A percentile compares a stretch with the other conserved stretches of the same genome.
phyloP scores from a whole-genome alignment of 1,284 basidiomycete genomes.

The Papiliotrema flavescens region DNA sequence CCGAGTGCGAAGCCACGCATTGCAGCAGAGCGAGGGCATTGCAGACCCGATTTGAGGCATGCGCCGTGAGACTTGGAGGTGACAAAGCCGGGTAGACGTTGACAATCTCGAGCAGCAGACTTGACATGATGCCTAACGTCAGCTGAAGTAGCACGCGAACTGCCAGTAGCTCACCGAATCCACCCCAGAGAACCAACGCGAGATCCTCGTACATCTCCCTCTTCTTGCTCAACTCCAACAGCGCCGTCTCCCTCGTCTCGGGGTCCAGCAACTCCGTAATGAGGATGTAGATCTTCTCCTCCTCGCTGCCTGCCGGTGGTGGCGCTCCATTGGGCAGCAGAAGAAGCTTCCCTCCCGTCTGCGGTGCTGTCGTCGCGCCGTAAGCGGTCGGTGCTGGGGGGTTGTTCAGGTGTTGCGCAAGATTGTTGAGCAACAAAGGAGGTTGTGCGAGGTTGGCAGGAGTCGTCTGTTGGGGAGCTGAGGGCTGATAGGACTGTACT shows the following conservation, averaged over 20 bases:
- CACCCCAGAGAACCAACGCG: slow-evolving; percentile 96
- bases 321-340: slow-evolving; percentile 44
- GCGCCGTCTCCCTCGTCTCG: slow-evolving; percentile 72
- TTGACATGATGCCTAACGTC: slow-evolving; percentile 91
- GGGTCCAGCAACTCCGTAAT: slow-evolving; percentile 54
- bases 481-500: not conserved
- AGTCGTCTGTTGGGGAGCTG: not conserved
- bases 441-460: slow-evolving; percentile 1
- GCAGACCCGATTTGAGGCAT: slow-evolving; percentile 98
- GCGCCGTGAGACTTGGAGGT: slow-evolving; percentile 93
- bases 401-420: slow-evolving; percentile 50
- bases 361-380: slow-evolving; percentile 1
- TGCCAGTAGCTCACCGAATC: slow-evolving; percentile 71
- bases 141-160: not conserved
- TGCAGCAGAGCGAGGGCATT: slow-evolving; percentile 96
- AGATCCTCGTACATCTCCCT: slow-evolving; percentile 98
- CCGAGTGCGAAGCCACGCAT: slow-evolving; percentile 93
- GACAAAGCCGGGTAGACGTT: slow-evolving; percentile 96
- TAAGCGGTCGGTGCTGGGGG: slow-evolving; percentile 38
- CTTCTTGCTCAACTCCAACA: slow-evolving; percentile 97
- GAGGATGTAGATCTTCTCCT: slow-evolving; percentile 55
- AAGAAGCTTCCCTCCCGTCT: slow-evolving; percentile 40
- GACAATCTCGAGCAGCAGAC: slow-evolving; percentile 94
- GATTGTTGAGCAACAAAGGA: slow-evolving; percentile 44
- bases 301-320: slow-evolving; percentile 47